phyloP scores from a whole-genome alignment of 83 land plant genomes.

The Thuja plicata region DNA sequence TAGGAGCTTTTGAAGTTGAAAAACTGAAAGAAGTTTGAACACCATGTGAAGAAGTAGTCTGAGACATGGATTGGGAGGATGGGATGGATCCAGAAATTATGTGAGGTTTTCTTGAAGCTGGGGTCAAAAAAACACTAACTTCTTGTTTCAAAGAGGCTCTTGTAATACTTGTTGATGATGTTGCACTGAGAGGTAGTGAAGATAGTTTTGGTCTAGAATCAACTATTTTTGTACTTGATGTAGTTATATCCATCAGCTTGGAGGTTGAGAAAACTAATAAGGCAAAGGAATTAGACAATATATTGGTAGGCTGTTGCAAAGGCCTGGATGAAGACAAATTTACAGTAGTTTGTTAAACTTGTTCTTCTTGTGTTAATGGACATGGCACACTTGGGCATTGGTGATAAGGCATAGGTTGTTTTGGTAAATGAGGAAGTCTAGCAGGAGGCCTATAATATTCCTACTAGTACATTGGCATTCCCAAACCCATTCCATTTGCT shows the following conservation, averaged over 20 bases:
- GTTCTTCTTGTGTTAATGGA: conserved; percentile 16
- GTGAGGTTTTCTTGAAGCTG: conserved; percentile 6
- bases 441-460: conserved; percentile 42
- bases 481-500: conserved; percentile 30
- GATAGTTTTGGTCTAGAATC: neutral
- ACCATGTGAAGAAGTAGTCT: neutral
- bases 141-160: neutral
- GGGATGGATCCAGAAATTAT: neutral
- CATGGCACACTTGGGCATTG: conserved; percentile 28
- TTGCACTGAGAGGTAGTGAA: neutral
- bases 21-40: neutral
- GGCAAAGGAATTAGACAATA: neutral
- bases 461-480: conserved; percentile 52
- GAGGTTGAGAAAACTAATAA: neutral
- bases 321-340: neutral
- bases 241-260: neutral
- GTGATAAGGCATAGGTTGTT: conserved; percentile 34
- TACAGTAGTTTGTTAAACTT: neutral
- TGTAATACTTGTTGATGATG: neutral
- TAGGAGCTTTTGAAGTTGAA: neutral
- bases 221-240: neutral
- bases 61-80: neutral
- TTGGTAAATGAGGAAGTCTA: conserved; percentile 29
- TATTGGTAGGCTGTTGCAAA: conserved; percentile 3
- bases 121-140: conserved; percentile 8